A percentile compares a stretch with the other conserved stretches of the same genome.
These are phyloP conservation scores for Morella rubra DNA, from an alignment of 306 rosid genomes.

Conservation along the genomic window DNA sequence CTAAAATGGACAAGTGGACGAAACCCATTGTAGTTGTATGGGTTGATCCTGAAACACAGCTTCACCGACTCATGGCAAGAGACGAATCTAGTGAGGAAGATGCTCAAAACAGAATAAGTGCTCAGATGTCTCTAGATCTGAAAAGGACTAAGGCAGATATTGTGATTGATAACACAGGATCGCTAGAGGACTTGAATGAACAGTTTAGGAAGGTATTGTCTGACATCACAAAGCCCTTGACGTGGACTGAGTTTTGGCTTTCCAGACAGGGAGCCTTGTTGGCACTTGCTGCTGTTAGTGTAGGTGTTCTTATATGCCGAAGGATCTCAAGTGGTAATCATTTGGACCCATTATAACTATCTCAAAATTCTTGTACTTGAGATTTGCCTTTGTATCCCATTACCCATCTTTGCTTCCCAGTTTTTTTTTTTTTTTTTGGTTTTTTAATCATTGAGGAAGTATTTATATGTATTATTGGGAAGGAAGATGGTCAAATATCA, in stretches of 20 bases:
- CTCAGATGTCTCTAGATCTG: slow-evolving; percentile 76
- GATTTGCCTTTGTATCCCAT: slow-evolving; percentile 9
- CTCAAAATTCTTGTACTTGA: slow-evolving; percentile 7
- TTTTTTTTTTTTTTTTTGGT: neutral
- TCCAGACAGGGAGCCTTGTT: slow-evolving; percentile 62
- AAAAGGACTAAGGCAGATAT: slow-evolving; percentile 65
- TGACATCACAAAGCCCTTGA: slow-evolving; percentile 64
- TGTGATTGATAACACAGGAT: slow-evolving; percentile 73
- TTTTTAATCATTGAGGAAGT: no score
- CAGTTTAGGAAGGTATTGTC: slow-evolving; percentile 53
- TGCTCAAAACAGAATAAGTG: slow-evolving; percentile 56
- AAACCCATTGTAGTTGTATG: slow-evolving; percentile 81
- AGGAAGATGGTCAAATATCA: neutral
- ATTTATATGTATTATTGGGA: neutral
- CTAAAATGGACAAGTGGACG: slow-evolving; percentile 79
- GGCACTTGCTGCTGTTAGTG: slow-evolving; percentile 39
- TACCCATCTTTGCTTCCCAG: slow-evolving; percentile 1
- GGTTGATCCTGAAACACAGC: slow-evolving; percentile 84
- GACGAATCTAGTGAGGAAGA: slow-evolving; percentile 62
- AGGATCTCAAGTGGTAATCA: slow-evolving; percentile 26
- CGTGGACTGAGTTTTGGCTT: slow-evolving; percentile 70
- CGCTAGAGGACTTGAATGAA: slow-evolving; percentile 60
- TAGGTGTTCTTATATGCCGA: slow-evolving; percentile 47
- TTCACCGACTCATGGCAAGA: slow-evolving; percentile 57
- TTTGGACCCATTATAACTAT: slow-evolving; percentile 24